phyloP scores from a whole-genome alignment of 805 yeast species.

The Starmerella geochares region DNA sequence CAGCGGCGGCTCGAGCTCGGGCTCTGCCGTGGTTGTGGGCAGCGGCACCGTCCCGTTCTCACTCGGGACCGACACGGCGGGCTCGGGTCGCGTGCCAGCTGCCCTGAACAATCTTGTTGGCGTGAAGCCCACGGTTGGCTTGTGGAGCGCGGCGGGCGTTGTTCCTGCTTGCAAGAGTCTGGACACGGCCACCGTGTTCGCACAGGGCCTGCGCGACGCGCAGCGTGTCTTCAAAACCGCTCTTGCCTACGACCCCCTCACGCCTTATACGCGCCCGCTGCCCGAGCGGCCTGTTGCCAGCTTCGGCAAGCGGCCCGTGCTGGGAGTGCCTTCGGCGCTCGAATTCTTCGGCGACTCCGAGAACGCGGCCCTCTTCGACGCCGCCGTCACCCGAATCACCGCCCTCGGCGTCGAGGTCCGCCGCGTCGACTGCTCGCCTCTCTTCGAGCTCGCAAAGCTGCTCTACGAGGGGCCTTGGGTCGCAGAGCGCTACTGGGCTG shows the following conservation, averaged over 20 bases:
- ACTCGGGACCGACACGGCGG: constrained; percentile 95
- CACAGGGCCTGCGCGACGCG: constrained; percentile 71
- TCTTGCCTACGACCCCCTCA: constrained; percentile 62
- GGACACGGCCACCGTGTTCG: constrained; percentile 83
- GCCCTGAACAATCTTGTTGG: constrained; percentile 86
- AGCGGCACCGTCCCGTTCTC: constrained; percentile 83
- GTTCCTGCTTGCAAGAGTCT: constrained; percentile 94
- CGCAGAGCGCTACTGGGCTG: constrained; percentile 83
- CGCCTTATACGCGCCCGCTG: constrained; percentile 69
- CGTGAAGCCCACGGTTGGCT: constrained; percentile 84
- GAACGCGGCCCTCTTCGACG: constrained; percentile 58
- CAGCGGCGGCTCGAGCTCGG: constrained; percentile 92
- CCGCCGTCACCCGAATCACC: constrained; percentile 46
- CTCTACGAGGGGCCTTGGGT: constrained; percentile 99
- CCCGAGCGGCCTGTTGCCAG: constrained; percentile 56
- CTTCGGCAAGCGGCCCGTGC: constrained; percentile 49
- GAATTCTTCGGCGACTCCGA: constrained; percentile 71
- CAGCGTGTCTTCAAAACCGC: constrained; percentile 61
- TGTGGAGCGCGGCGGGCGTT: constrained; percentile 79
- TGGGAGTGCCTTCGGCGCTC: constrained; percentile 62
- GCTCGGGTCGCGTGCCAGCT: constrained; percentile 96
- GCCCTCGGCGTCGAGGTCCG: constrained; percentile 51
- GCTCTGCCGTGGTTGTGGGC: constrained; percentile 86
- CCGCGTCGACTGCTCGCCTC: constrained; percentile 60
- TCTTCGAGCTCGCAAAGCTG: constrained; percentile 72